These are phyloP conservation scores for Verticillium albo-atrum DNA, from an alignment of 2,329 filamentous ascomycete genomes.

Conservation along the genomic window DNA sequence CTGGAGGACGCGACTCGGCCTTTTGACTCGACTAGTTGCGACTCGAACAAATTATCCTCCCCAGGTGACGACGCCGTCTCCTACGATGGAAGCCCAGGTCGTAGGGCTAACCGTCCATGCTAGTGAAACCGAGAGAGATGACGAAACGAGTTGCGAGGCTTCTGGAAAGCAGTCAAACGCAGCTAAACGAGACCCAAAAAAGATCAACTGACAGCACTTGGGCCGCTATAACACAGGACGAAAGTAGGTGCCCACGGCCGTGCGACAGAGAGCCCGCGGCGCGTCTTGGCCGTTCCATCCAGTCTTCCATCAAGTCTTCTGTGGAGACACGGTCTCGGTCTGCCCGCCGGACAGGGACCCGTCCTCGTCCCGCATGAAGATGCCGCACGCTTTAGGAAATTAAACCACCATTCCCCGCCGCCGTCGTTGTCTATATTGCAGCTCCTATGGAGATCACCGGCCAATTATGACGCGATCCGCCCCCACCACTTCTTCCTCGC, in stretches of 20 bases:
- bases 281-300: constrained; percentile 9
- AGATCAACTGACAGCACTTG: background rate
- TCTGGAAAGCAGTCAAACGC: background rate
- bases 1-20: background rate
- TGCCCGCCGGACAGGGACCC: constrained; percentile 6
- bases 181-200: background rate
- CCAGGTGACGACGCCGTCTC: background rate
- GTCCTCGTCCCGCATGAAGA: constrained; percentile 35
- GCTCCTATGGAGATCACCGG: constrained; percentile 29
- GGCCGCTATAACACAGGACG: background rate
- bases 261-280: background rate
- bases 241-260: background rate
- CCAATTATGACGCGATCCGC: constrained; percentile 24
- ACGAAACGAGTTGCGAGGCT: background rate
- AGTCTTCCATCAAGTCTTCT: constrained; percentile 38
- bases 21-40: background rate
- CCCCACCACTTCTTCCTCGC: constrained; percentile 11
- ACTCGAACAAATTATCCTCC: background rate
- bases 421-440: constrained; percentile 28
- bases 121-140: background rate
- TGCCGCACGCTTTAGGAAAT: constrained; percentile 38
- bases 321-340: constrained; percentile 21
- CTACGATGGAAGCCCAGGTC: background rate
- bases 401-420: constrained; percentile 26
- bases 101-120: background rate